Evolutionary conservation across 306 rosid genomes (phyloP), one percentile per base, ranked within the genome.

Genomic region (Medicago lupulina): DNA sequence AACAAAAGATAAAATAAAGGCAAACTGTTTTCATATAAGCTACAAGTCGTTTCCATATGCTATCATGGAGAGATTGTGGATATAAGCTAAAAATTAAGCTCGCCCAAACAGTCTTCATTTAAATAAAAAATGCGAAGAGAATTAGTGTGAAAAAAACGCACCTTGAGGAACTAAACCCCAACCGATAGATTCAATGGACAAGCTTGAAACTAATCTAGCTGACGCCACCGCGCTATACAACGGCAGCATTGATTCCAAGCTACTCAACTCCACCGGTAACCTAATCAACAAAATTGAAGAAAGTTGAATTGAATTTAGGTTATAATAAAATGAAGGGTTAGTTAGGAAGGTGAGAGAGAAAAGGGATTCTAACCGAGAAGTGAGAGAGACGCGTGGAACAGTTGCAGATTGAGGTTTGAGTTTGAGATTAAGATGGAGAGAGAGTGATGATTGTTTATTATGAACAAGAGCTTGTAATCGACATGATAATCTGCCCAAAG

Each of bases 91-190:
- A n/a, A n/a, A n/a, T n/a, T n/a, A n/a, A n/a, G n/a, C n/a, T n/a
- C n/a, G n/a, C n/a, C n/a, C n/a, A n/a, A n/a, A n/a, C n/a, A n/a
- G n/a, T n/a, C n/a, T n/a, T n/a, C n/a, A n/a, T n/a, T n/a, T n/a
- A n/a, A n/a, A n/a, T n/a, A n/a, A n/a, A n/a, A n/a, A n/a, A n/a
- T n/a, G n/a, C n/a, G n/a, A n/a, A n/a, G n/a, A n/a, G n/a, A n/a
- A n/a, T n/a, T n/a, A n/a, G n/a, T n/a, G n/a, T n/a, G n/a, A n/a
- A 18, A 54, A 59, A 23, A 43, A 58, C 79, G 28, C 11, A 93
- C 98, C 98, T 88, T 93, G 97, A 80, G 98, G 98, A 80, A 93
- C 98, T 75, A 93, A 84, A 14, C 91, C 89, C 98, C 98, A 93
- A 28, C 80, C 74, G 9, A 54, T 62, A 61, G 98, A 85, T 19